Percentiles rank a stretch among this genome's conserved stretches.
Evolutionary conservation across 257 asterid genomes (phyloP).

Genomic region (Penstemon newberryi): DNA sequence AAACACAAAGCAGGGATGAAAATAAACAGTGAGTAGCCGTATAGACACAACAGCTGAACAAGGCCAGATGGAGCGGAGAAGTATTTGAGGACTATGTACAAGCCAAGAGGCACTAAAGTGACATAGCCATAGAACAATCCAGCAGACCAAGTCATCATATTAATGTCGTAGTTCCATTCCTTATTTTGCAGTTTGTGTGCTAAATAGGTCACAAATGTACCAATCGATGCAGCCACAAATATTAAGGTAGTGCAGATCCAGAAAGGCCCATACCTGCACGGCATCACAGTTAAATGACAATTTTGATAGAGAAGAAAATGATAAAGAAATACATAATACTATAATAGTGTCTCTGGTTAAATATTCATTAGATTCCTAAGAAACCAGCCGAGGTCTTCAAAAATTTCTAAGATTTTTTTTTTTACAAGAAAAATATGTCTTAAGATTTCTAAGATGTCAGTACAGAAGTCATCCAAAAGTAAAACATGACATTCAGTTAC

Average conservation of each 20-base stretch:
- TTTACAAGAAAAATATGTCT: not conserved
- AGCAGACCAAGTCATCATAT: constrained; percentile 91
- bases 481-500: no score
- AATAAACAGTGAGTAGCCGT: constrained; percentile 89
- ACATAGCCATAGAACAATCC: constrained; percentile 94
- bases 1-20: constrained; percentile 98
- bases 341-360: no score
- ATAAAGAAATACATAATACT: no score
- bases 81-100: constrained; percentile 85
- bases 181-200: constrained; percentile 80
- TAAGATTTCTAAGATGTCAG: no score
- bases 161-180: constrained; percentile 89
- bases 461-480: no score
- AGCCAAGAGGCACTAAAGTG: constrained; percentile 71
- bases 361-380: no score
- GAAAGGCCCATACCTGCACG: constrained; percentile 89
- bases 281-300: no score
- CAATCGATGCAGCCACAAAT: constrained; percentile 95
- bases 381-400: no score
- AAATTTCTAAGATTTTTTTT: no score
- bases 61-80: constrained; percentile 95
- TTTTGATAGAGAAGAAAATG: no score
- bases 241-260: constrained; percentile 98
- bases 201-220: constrained; percentile 89
- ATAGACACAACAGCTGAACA: constrained; percentile 86